Conservation (phyloP, 2,329 filamentous ascomycete species). For the Talaromyces sp. region DNA sequence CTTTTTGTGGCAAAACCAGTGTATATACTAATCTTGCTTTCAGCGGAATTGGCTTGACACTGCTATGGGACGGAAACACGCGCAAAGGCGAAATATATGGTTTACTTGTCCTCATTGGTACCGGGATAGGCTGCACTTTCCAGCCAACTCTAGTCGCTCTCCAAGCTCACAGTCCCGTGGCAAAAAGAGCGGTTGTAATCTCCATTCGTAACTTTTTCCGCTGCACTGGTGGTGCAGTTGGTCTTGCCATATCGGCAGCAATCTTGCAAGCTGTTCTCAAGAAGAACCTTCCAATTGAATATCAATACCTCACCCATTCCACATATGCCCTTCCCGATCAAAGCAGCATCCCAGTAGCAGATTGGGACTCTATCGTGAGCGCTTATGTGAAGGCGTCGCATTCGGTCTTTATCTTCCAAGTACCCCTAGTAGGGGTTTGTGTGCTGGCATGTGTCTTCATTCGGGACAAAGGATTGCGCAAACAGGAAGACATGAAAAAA, state of each 20-base stretch:
- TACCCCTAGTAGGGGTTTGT: conserved; percentile 50
- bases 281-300: conserved; percentile 36
- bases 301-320: conserved; percentile 36
- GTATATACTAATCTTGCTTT: background rate
- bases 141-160: conserved; percentile 53
- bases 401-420: conserved; percentile 54
- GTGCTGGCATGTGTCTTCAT: conserved; percentile 50
- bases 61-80: conserved; percentile 46
- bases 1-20: background rate
- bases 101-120: conserved; percentile 48
- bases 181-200: conserved; percentile 58
- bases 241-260: conserved; percentile 54
- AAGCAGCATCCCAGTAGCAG: conserved; percentile 25
- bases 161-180: conserved; percentile 53
- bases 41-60: conserved; percentile 48
- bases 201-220: conserved; percentile 60
- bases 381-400: conserved; percentile 53
- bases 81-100: conserved; percentile 46
- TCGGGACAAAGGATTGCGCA: conserved; percentile 46
- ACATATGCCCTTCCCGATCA: conserved; percentile 34
- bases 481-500: conserved; percentile 27
- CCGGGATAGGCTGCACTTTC: conserved; percentile 51
- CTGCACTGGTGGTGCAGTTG: conserved; percentile 53
- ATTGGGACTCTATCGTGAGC: conserved; percentile 41
- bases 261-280: conserved; percentile 40